phyloP scores from a whole-genome alignment of 2,329 filamentous ascomycete species.

The Trichoderma asperellum region DNA sequence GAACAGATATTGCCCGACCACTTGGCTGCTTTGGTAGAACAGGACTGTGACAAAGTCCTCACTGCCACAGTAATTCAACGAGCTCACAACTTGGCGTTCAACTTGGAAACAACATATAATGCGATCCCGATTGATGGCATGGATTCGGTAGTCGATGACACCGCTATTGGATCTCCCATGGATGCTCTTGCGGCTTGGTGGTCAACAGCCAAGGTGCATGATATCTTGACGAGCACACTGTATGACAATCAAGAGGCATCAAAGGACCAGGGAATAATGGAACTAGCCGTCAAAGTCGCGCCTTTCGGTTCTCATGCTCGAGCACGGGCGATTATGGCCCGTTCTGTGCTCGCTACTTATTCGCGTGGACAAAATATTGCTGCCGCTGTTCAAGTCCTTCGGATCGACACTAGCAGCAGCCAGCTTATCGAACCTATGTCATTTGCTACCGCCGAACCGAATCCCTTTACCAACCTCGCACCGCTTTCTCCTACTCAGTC shows the following conservation, averaged over 20 bases:
- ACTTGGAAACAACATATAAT: constrained; percentile 72
- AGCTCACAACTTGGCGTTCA: constrained; percentile 88
- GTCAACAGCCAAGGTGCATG: constrained; percentile 74
- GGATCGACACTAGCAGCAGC: constrained; percentile 37
- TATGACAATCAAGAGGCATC: constrained; percentile 44
- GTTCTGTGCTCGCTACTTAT: constrained; percentile 59
- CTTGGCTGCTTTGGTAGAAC: constrained; percentile 73
- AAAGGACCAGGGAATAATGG: constrained; percentile 53
- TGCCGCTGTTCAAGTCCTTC: constrained; percentile 57
- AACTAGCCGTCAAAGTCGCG: constrained; percentile 71
- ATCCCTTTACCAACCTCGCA: constrained; percentile 56
- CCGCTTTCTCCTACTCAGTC: neutral
- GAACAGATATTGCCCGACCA: constrained; percentile 72
- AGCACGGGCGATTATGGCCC: constrained; percentile 61
- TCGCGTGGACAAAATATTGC: constrained; percentile 61
- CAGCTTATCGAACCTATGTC: constrained; percentile 40
- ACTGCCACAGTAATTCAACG: constrained; percentile 77
- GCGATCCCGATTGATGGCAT: constrained; percentile 69
- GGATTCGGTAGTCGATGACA: constrained; percentile 83
- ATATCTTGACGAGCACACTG: constrained; percentile 67
- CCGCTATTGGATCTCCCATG: constrained; percentile 80
- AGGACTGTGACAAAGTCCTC: constrained; percentile 82
- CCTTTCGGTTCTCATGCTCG: constrained; percentile 77
- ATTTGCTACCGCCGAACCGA: constrained; percentile 51
- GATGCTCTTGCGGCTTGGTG: constrained; percentile 93